A percentile compares a stretch with the other conserved stretches of the same genome.
phyloP scores from a whole-genome alignment of 2,329 filamentous ascomycete genomes.

The Penicillium sp. region DNA sequence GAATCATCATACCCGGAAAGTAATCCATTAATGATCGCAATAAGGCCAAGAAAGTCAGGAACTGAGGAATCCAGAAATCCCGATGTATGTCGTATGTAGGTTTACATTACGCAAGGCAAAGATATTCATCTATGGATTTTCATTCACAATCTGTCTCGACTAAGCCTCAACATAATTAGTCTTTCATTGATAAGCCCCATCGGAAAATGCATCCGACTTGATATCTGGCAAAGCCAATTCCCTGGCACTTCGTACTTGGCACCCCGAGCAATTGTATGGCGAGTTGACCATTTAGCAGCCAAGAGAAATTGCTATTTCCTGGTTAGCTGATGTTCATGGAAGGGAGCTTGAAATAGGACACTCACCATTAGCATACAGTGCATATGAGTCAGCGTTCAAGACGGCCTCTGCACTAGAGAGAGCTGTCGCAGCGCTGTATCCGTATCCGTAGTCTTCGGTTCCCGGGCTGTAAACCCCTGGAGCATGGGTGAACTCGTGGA shows the following conservation, averaged over 20 bases:
- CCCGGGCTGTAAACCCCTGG: constrained; percentile 52
- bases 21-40: too few relatives aligned
- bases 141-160: too few relatives aligned
- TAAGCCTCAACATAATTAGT: not conserved
- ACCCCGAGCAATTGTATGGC: not conserved
- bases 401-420: constrained; percentile 53
- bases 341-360: not conserved
- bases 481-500: constrained; percentile 67
- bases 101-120: not conserved
- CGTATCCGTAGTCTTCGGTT: constrained; percentile 59
- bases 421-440: constrained; percentile 49
- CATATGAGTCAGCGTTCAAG: constrained; percentile 63
- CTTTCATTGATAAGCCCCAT: not conserved
- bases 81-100: not conserved
- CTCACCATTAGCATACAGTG: constrained; percentile 51
- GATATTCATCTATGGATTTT: not conserved
- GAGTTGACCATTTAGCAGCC: constrained; percentile 8
- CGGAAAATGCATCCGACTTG: not conserved
- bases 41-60: not conserved
- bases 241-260: not conserved
- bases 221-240: not conserved
- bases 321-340: not conserved
- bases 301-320: constrained; percentile 15
- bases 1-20: not conserved
- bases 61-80: not conserved